phyloP scores from a whole-genome alignment of 352 stramenopile genomes.

The Globisporangium polare region DNA sequence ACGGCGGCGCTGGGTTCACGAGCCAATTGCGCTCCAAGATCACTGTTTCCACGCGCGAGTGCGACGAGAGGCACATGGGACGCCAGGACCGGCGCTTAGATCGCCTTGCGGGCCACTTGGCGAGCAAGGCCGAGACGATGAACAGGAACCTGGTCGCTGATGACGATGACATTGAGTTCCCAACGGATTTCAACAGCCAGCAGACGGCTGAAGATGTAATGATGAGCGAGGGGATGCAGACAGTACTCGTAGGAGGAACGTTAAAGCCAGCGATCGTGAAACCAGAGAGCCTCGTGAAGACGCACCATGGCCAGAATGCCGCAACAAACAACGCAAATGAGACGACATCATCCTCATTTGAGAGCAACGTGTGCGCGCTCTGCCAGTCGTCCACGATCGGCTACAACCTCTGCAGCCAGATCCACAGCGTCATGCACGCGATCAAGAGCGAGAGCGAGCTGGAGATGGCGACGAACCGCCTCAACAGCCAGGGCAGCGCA shows the following conservation, averaged over 20 bases:
- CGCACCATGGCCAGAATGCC: neutral
- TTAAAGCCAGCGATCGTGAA: neutral
- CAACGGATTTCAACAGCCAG: conserved; percentile 10
- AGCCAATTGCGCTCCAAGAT: conserved; percentile 49
- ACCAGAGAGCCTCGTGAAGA: neutral
- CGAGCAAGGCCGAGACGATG: conserved; percentile 38
- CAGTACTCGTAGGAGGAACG: neutral
- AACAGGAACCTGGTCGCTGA: conserved; percentile 18
- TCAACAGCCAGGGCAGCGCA: conserved; percentile 11
- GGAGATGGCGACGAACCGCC: neutral
- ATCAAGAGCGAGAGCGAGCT: conserved; percentile 36
- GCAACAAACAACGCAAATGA: neutral
- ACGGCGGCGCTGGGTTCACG: conserved; percentile 48
- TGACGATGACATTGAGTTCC: conserved; percentile 8
- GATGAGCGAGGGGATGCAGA: neutral
- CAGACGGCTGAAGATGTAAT: neutral
- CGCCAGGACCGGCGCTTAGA: conserved; percentile 38
- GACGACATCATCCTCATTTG: neutral
- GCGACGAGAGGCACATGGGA: conserved; percentile 36
- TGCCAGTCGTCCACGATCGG: conserved; percentile 57
- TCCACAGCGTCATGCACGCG: conserved; percentile 41
- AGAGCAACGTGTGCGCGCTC: conserved; percentile 25
- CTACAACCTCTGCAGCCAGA: conserved; percentile 65
- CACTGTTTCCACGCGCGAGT: conserved; percentile 37
- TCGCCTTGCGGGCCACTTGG: conserved; percentile 39